These are phyloP conservation scores for Cyclotella distinguenda DNA, from an alignment of 108 stramenopile genomes.

Conservation along the genomic window DNA sequence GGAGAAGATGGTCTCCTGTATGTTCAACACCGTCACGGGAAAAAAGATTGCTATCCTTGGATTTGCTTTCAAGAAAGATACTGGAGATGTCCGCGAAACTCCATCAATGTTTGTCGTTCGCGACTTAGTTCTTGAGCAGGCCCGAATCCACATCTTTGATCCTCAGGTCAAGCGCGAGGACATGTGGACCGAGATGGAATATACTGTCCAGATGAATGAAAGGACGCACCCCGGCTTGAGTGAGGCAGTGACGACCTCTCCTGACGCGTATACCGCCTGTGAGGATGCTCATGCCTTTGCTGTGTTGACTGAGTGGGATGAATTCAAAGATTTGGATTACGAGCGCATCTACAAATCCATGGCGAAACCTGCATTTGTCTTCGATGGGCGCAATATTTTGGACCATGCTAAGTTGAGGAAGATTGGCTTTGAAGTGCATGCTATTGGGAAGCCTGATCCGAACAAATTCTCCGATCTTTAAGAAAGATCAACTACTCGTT, in stretches of 20 bases:
- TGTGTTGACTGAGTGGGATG: slow-evolving; percentile 99
- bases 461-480: slow-evolving; percentile 76
- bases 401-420: slow-evolving; percentile 88
- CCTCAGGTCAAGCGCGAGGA: slow-evolving; percentile 96
- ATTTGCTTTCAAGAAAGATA: slow-evolving; percentile 99
- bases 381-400: slow-evolving; percentile 96
- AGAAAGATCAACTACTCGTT: no score
- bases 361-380: slow-evolving; percentile 98
- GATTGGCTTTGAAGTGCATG: slow-evolving; percentile 98
- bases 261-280: slow-evolving; percentile 89
- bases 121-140: slow-evolving; percentile 93
- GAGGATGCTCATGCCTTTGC: slow-evolving; percentile 96
- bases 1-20: slow-evolving; percentile 90
- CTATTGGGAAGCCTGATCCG: slow-evolving; percentile 92
- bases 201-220: slow-evolving; percentile 92
- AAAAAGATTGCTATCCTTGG: slow-evolving; percentile 98
- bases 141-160: slow-evolving; percentile 94
- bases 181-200: slow-evolving; percentile 97
- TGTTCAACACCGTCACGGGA: slow-evolving; percentile 99
- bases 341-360: slow-evolving; percentile 89
- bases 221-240: slow-evolving; percentile 79
- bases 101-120: slow-evolving; percentile 96
- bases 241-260: slow-evolving; percentile 73
- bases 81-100: slow-evolving; percentile 98
- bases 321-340: slow-evolving; percentile 96